These are phyloP conservation scores for Lichtheimia corymbifera DNA, from an alignment of 371 early-diverging fungal species.

Conservation along the genomic window DNA sequence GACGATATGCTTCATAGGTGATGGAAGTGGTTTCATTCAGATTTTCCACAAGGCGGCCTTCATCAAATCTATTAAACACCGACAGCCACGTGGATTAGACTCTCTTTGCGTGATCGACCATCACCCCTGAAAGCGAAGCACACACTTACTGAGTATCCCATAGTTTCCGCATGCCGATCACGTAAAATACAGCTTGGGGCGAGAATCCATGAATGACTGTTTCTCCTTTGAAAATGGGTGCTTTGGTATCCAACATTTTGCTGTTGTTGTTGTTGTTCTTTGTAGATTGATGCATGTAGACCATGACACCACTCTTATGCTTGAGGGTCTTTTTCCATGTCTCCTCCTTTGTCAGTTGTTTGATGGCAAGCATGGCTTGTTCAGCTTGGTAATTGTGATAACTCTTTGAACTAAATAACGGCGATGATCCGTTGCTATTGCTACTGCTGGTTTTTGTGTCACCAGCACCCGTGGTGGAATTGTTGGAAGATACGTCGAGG, in stretches of 20 bases:
- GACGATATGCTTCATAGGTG: conserved; percentile 54
- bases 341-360: conserved; percentile 26
- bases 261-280: conserved; percentile 14
- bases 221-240: conserved; percentile 65
- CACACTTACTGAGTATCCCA: conserved; percentile 57
- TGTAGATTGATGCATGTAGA: conserved; percentile 45
- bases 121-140: neutral
- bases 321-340: conserved; percentile 70
- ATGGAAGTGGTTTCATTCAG: conserved; percentile 56
- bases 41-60: conserved; percentile 55
- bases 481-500: conserved; percentile 1
- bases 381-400: conserved; percentile 47
- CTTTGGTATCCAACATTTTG: conserved; percentile 38
- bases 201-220: conserved; percentile 62
- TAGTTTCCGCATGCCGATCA: conserved; percentile 68
- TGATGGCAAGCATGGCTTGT: conserved; percentile 31
- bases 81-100: conserved; percentile 4
- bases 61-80: conserved; percentile 42
- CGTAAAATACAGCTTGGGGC: conserved; percentile 68
- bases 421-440: conserved; percentile 1
- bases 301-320: conserved; percentile 67
- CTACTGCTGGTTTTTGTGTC: conserved; percentile 1
- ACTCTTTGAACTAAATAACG: conserved; percentile 23
- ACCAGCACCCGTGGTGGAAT: too few relatives aligned
- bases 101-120: neutral